Evolutionary conservation across 2,329 filamentous ascomycete species (phyloP), one percentile per base, ranked within the genome.

Genomic region (Anisogramma anomala): DNA sequence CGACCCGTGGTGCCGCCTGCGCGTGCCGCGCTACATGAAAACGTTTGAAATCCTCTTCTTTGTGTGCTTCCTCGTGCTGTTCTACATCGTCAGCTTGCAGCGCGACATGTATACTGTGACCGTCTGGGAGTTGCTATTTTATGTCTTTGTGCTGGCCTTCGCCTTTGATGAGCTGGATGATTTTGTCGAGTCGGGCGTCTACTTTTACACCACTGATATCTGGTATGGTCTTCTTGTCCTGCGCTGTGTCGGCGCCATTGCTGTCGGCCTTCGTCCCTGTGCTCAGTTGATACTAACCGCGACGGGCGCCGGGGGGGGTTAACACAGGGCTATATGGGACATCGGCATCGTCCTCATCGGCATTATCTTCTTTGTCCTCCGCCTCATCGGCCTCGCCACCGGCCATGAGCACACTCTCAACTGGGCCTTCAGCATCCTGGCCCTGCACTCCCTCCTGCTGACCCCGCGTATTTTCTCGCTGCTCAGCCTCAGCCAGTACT

Each of bases 21-120:
- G 80, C 30, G 82, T 85, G 1, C 82, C 82, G 3, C 68, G 77
- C 37, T 85, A 85, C 55, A 69, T 82, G 36, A 84, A 85, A 55
- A 67, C 74, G 0, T 84, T 83, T 52, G 80, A 86, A 56, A 77
- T 81, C 4, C 54, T 76, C 4, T 86, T 85, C 61, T 84, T 85
- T 56, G 65, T 73, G 17, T 67, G 69, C 1, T 83, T 85, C 25
- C 35, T 43, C 18, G 41, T 30, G n/a, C 36, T 43, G 3, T 43
- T 43, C 23, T 43, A 39, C 13, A 20, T 35, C 18, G 41, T 43
- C 17, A 39, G 28, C 19, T 15, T 43, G 18, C 30, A 43, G 31
- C 36, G 41, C 13, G 36, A 28, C 18, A 39, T 31, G 41, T 27
- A 35, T 2, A 17, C 18, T 13, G 19, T 43, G 17, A 43, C 41